phyloP scores from a whole-genome alignment of 805 yeast species.

The Candida khao-thaluensis region DNA sequence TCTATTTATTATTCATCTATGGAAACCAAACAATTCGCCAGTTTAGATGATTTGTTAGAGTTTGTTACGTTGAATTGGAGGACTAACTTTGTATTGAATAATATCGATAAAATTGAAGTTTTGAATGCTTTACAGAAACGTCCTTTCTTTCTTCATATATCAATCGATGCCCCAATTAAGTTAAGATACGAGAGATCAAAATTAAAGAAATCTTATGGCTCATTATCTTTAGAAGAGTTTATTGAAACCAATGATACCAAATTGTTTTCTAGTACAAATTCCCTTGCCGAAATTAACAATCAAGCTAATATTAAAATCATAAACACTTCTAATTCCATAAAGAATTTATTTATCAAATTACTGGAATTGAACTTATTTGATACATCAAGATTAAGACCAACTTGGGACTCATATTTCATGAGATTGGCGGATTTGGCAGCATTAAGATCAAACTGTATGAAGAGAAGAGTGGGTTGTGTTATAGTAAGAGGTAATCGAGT shows the following conservation, averaged over 20 bases:
- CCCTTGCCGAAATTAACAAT: conserved; percentile 61
- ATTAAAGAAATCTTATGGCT: conserved; percentile 7
- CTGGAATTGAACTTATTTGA: conserved; percentile 41
- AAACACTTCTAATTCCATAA: conserved; percentile 37
- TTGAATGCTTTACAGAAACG: conserved; percentile 55
- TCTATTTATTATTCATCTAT: conserved; percentile 11
- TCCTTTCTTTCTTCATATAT: conserved; percentile 81
- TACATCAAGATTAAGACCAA: conserved; percentile 66
- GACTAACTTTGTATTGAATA: conserved; percentile 56
- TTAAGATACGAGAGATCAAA: conserved; percentile 43
- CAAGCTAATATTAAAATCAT: conserved; percentile 46
- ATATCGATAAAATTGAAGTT: conserved; percentile 42
- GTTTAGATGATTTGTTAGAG: conserved; percentile 48
- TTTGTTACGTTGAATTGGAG: conserved; percentile 69
- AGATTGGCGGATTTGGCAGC: conserved; percentile 91
- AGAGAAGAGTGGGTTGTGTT: conserved; percentile 95
- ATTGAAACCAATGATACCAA: conserved; percentile 29
- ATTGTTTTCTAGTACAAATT: conserved; percentile 43
- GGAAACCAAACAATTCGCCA: conserved; percentile 28
- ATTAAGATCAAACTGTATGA: conserved; percentile 92
- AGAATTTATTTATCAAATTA: conserved; percentile 34
- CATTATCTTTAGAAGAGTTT: conserved; percentile 33
- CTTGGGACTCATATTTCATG: conserved; percentile 98
- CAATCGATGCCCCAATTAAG: conserved; percentile 69
- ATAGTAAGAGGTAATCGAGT: conserved; percentile 83